Conservation (phyloP, 2,329 filamentous ascomycete species). For the Fusarium sp. region DNA sequence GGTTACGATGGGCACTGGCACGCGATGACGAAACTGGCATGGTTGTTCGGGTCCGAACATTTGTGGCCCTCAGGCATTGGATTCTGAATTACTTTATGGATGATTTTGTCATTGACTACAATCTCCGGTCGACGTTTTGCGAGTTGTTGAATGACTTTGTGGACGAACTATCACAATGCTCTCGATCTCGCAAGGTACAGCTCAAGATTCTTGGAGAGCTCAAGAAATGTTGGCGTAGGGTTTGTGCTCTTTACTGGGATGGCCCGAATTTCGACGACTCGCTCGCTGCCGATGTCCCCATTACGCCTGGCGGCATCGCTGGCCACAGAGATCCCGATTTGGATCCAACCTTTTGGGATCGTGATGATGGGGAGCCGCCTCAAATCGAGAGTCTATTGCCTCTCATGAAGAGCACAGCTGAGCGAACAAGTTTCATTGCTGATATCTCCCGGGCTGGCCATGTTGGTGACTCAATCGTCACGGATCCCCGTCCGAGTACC, state of each 20-base stretch:
- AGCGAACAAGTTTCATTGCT: conserved; percentile 55
- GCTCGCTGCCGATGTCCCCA: conserved; percentile 71
- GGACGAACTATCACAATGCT: conserved; percentile 62
- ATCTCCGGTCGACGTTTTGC: conserved; percentile 82
- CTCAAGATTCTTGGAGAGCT: conserved; percentile 92
- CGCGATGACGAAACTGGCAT: conserved; percentile 85
- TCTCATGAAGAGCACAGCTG: conserved; percentile 35
- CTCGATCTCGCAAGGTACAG: conserved; percentile 61
- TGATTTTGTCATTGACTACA: conserved; percentile 84
- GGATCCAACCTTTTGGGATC: conserved; percentile 66
- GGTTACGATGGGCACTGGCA: conserved; percentile 86
- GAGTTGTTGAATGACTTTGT: conserved; percentile 78
- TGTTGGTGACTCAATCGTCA: conserved; percentile 57
- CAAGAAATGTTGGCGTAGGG: conserved; percentile 96
- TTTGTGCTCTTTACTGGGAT: conserved; percentile 92
- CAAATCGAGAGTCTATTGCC: conserved; percentile 56
- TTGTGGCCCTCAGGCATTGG: conserved; percentile 96
- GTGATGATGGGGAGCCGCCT: conserved; percentile 55
- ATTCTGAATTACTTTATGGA: conserved; percentile 97
- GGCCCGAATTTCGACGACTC: conserved; percentile 72
- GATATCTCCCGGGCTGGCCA: conserved; percentile 60
- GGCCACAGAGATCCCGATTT: conserved; percentile 67
- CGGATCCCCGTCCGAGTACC: conserved; percentile 58
- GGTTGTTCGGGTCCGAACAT: conserved; percentile 94
- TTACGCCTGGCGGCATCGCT: conserved; percentile 79